Evolutionary conservation across 73 alveolate genomes (phyloP), one percentile per base, ranked within the genome.

Genomic region (Tetrahymena borealis): DNA sequence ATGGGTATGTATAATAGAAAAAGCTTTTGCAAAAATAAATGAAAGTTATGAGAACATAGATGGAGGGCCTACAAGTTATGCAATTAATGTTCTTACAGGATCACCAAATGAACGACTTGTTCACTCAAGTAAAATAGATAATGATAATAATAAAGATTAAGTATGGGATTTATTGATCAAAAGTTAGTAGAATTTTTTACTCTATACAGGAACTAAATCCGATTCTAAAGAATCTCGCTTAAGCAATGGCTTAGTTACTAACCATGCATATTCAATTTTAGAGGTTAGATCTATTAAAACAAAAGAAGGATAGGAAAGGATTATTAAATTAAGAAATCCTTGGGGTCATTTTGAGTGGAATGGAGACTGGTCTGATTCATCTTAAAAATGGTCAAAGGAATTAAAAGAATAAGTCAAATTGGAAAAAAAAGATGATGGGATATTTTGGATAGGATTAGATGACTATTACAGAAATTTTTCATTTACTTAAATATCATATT

Each of bases 271-370:
- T 79, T 78, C 96, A 40, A 96, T 95, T 33, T 90, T 93, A 12
- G 91, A 91, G 13, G 91, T 96, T n/a, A 94, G 93, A n/a, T 90
- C 90, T n/a, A 92, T 95, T 39, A n/a, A n/a, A n/a, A n/a, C n/a
- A n/a, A n/a, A n/a, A n/a, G n/a, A n/a, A n/a, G 94, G 91, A 38
- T 90, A 92, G 40, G 91, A 78, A 2, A 95, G 92, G 42, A 78
- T 95, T 90, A n/a, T 93, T 38, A 95, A 93, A 91, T 91, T 95
- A 91, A 93, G 91, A 91, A 95, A 95, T 90, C 90, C 41, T 9
- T 95, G 97, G 97, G 97, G 96, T 28, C 91, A 96, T 32, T 91
- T 91, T 79, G 97, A 95, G 91, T 95, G 97, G 97, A 94, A 94
- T 4, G 96, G 96, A 7, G 97, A 95, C 32, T 95, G 97, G 97